These are phyloP conservation scores for Colletotrichum truncatum DNA, from an alignment of 2,329 filamentous ascomycete species.

Conservation along the genomic window DNA sequence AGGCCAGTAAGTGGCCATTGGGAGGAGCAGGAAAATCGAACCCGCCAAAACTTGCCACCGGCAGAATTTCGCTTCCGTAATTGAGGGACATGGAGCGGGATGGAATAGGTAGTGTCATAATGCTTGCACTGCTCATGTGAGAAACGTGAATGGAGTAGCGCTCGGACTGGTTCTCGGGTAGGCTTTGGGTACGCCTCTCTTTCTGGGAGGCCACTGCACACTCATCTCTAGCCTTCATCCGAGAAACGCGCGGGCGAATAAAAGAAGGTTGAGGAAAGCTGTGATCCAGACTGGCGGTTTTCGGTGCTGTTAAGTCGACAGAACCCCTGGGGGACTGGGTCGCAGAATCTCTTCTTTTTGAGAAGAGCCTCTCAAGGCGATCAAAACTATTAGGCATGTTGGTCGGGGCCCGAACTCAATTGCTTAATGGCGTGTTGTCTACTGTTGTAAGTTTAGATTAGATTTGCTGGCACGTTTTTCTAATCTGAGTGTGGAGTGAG, in stretches of 20 bases:
- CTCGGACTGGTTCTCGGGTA: conserved; percentile 29
- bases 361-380: conserved; percentile 61
- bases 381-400: conserved; percentile 29
- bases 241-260: conserved; percentile 61
- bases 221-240: conserved; percentile 67
- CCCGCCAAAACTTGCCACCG: conserved; percentile 41
- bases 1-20: conserved; percentile 34
- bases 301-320: conserved; percentile 5
- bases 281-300: conserved; percentile 40
- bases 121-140: conserved; percentile 25
- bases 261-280: conserved; percentile 63
- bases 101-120: conserved; percentile 5
- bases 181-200: conserved; percentile 24
- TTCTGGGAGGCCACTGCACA: conserved; percentile 21
- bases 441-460: conserved; percentile 6
- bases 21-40: conserved; percentile 49
- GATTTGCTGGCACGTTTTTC: too few species aligned
- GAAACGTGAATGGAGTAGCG: conserved; percentile 30
- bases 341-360: conserved; percentile 46
- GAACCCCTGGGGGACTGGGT: not conserved
- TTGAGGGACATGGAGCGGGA: conserved; percentile 25
- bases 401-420: not conserved
- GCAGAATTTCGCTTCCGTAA: not conserved
- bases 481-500: not conserved
- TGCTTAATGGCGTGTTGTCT: not conserved